Conservation (phyloP, 1,284 basidiomycete genomes). For the Trichosporon inkin region DNA sequence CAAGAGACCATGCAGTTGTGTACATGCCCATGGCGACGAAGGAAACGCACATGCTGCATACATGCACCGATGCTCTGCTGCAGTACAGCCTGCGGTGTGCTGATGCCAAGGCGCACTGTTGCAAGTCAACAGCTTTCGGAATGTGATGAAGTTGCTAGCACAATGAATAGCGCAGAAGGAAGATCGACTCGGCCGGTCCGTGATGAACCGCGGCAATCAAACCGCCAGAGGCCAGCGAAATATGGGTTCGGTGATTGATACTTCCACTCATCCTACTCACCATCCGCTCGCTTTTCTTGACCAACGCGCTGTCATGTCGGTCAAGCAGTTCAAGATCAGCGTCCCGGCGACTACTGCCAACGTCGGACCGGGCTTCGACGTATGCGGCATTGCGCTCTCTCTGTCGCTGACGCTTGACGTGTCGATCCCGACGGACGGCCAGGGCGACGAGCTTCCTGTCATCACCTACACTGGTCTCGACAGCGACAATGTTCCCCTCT, state of each 20-base stretch:
- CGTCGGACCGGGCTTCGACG: slow-evolving; percentile 98
- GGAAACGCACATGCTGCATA: too few species aligned
- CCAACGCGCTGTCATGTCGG: slow-evolving; percentile 20
- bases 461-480: slow-evolving; percentile 86
- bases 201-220: slow-evolving; percentile 5
- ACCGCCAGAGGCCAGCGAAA: too few species aligned
- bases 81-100: too few species aligned
- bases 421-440: slow-evolving; percentile 47
- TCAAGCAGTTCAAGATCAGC: slow-evolving; percentile 58
- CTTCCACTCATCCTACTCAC: background rate
- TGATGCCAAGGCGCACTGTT: too few species aligned
- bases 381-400: slow-evolving; percentile 92
- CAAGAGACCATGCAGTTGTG: too few species aligned
- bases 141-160: too few species aligned
- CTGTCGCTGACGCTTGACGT: slow-evolving; percentile 77
- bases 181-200: slow-evolving; percentile 7
- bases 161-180: too few species aligned
- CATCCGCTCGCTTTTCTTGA: background rate
- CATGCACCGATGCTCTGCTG: too few species aligned
- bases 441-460: slow-evolving; percentile 24
- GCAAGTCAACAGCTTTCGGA: too few species aligned
- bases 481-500: slow-evolving; percentile 81
- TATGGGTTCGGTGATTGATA: background rate
- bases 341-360: slow-evolving; percentile 97
- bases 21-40: too few species aligned